Base-by-base conservation (phyloP, 2,329 filamentous ascomycete species). In the Venturia nashicola region DNA sequence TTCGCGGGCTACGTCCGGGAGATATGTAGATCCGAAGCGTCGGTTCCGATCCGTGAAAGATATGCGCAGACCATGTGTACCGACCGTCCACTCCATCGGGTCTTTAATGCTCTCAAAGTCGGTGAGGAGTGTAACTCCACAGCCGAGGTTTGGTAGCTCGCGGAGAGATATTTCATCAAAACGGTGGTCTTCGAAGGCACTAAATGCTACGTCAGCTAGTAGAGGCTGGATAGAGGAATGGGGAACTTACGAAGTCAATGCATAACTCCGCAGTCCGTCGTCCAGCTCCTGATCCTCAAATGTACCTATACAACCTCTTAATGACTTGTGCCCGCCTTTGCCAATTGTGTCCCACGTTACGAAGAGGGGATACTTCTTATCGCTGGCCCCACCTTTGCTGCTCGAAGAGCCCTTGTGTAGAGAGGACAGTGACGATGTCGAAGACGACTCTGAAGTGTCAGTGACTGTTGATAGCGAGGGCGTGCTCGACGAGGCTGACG, bases 241-340 rank as follows among this genome's bases (percentile, higher is more conserved):
- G 18, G 36, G 36, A 55, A 59, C 80, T 69, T 77, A 86, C 74
- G 92, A 91, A 61, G 88, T 94, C 68, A 96, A 77, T 59, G 92
- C 89, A 76, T 97, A 97, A 66, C 85, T 86, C 62, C 85, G 79
- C 54, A 99, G 78, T 4, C 91, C 92, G 1, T 83, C 76, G 39
- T 85, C 81, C 14, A 99, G 83, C 61, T 88, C 84, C 70, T 90
- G 85, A 2, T 86, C 75, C 71, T 92, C 89, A 71, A 97, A 99
- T 2, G 93, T 99, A 69, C 94, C 94, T 72, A 99, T 97, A 79
- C 94, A 99, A 65, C 94, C 94, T 65, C 94, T 87, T 51, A 99
- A 83, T 32, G 82, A 83, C 72, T 87, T 86, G 67, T 85, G 77
- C 36, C 85, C 83, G 62, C 73, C 78, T 27, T 79, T 75, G 8